Base-by-base conservation (phyloP, 768 basidiomycete species). In the Amanita fuliginea region DNA sequence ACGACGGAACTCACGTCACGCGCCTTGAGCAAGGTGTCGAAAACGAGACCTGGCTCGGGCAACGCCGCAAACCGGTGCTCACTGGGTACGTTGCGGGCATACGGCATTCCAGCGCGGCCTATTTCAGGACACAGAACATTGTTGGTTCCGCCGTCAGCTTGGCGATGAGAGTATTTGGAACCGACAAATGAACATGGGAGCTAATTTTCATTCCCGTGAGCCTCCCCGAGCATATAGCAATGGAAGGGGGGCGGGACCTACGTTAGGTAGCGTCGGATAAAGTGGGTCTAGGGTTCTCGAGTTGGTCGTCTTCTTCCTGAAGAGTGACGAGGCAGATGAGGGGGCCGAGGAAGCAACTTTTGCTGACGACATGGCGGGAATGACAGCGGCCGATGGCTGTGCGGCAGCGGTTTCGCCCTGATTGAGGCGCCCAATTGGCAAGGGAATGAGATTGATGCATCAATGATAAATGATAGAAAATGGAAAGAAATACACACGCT, bases 21-120 rank as follows among this genome's bases (percentile, higher is more conserved):
- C 46, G 60, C 58, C 61, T 69, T 58, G 19, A 87, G 61, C 18
- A 87, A 70, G 2, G 68, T 65, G 52, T 87, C 84, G 48, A 83
- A 87, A 22, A 87, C 66, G 1, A 80, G 55, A 0, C 71, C 74
- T 13, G 83, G 64, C 52, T 80, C 78, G 11, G 81, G 81, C 2
- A 80, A 69, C 8, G 69, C 61, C 36, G 64, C 58, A 26, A 73
- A 53, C 7, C 69, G 67, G 33, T 63, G 62, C 42, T 68, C 65
- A 24, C 65, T 68, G 53, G 72, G 74, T 1, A 78, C 76, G 52
- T 69, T 74, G 8, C 78, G 67, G 0, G 78, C 72, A 55, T 80
- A 81, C 0, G 76, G 72, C 22, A 60, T 67, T 8, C 76, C 72
- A 0, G 75, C 73, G 37, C 67, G 69, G 3, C 81, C 81, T 26